These are phyloP conservation scores for Emergomyces africanus DNA, from an alignment of 2,329 filamentous ascomycete species.

Conservation along the genomic window DNA sequence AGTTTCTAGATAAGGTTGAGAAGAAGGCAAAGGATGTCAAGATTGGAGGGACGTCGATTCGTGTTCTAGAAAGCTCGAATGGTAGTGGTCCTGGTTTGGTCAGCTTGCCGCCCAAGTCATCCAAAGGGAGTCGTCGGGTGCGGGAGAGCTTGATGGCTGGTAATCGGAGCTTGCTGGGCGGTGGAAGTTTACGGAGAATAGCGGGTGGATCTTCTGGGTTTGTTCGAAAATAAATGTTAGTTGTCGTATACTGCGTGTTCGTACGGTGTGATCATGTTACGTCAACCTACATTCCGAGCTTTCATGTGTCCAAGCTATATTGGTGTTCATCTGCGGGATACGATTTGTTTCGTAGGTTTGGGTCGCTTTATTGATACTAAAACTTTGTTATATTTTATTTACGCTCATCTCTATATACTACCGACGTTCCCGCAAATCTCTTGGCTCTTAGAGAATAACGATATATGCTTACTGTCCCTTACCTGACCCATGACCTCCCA, in stretches of 20 bases:
- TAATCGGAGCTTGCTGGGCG: conserved; percentile 15
- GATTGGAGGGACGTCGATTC: conserved; percentile 36
- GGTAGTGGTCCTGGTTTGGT: conserved; percentile 23
- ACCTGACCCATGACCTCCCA: too few relatives aligned
- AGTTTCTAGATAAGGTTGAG: conserved; percentile 36
- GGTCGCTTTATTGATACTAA: too few relatives aligned
- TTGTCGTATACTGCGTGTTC: not conserved
- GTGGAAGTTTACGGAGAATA: conserved; percentile 26
- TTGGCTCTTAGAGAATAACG: too few relatives aligned
- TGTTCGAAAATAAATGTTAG: conserved; percentile 10
- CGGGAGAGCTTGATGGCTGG: conserved; percentile 29
- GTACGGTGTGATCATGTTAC: too few relatives aligned
- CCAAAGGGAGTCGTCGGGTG: conserved; percentile 25
- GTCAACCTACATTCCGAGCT: too few relatives aligned
- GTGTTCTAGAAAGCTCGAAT: conserved; percentile 30
- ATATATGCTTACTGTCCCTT: too few relatives aligned
- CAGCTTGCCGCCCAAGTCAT: conserved; percentile 34
- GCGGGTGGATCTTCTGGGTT: conserved; percentile 25
- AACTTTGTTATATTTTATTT: too few relatives aligned
- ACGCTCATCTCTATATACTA: too few relatives aligned
- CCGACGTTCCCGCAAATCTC: too few relatives aligned
- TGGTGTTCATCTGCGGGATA: not conserved
- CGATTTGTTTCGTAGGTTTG: not conserved
- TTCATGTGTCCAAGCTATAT: not conserved
- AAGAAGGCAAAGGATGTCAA: conserved; percentile 39